Conservation (phyloP, 2,329 filamentous ascomycete species). For the Epicoccum nigrum region DNA sequence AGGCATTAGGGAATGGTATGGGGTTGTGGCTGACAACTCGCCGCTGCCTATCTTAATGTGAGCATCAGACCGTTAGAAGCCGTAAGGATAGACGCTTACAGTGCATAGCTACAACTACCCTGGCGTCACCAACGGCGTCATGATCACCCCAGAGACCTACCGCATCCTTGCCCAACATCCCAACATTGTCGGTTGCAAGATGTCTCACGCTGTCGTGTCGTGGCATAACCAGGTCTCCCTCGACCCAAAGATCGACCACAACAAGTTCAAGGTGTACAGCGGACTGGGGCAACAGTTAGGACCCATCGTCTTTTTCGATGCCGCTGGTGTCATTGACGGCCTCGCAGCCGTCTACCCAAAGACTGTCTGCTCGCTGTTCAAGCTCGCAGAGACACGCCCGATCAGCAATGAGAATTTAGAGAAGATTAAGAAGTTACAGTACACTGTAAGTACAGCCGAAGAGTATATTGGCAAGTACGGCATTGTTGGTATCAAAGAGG, state of each 20-base stretch:
- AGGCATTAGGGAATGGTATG: conserved; percentile 67
- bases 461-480: conserved; percentile 66
- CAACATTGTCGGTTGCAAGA: conserved; percentile 73
- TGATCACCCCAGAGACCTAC: conserved; percentile 64
- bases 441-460: conserved; percentile 65
- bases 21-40: conserved; percentile 64
- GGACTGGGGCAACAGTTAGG: conserved; percentile 70
- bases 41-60: conserved; percentile 67
- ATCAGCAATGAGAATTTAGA: conserved; percentile 47
- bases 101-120: conserved; percentile 66
- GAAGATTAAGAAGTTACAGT: conserved; percentile 64
- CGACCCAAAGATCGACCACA: conserved; percentile 64
- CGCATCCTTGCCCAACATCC: conserved; percentile 64
- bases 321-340: conserved; percentile 70
- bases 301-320: conserved; percentile 66
- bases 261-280: conserved; percentile 66
- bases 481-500: conserved; percentile 70
- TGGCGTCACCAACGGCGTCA: conserved; percentile 69
- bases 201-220: conserved; percentile 72
- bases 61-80: conserved; percentile 27
- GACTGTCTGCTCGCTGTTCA: conserved; percentile 64
- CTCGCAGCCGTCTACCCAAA: conserved; percentile 70
- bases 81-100: conserved; percentile 11
- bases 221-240: conserved; percentile 66
- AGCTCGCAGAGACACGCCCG: conserved; percentile 52